Base-by-base conservation (phyloP, 2,329 filamentous ascomycete species). In the Penicillium sp. region DNA sequence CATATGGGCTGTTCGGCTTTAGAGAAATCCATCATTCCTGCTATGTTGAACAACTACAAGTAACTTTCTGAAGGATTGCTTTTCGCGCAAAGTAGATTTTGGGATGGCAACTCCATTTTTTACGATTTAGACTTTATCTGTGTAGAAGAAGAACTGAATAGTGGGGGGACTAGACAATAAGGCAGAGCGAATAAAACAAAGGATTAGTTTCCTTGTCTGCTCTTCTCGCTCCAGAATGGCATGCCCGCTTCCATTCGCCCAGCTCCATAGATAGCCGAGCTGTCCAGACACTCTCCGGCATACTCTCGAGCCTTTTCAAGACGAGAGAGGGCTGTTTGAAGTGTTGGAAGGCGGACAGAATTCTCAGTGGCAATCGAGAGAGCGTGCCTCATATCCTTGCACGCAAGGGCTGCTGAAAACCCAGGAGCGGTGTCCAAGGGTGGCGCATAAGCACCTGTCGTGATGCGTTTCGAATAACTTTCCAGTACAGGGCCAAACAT, bases 401-500 rank as follows among this genome's bases (percentile, higher is more conserved):
- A 27, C 39, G 60, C 58, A 23, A 59, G 52, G 4, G 56, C 49
- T 3, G 54, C 54, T 12, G 47, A 39, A 49, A 62, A 61, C 3
- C 56, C 58, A 0, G 58, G 54, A 20, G 34, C 10, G 9, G 40
- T 45, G 3, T 54, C 55, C 9, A 53, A 18, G 0, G 51, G 44
- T 4, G 59, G 59, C 32, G 59, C 59, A 49, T 62, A 62, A 3
- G 55, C 29, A 0, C 59, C 59, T 7, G 42, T 54, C 4, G 59
- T 62, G 2, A 62, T 57, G 6, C 59, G 58, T 37, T 53, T 53
- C 1, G 51, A 57, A 24, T 60, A 60, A 21, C 55, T 55, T 26
- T 56, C 36, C 2, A 56, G 37, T 2, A 59, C 53, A 1, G 55
- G 42, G 10, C 59, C 59, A 37, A 60, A 62, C 46, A 62, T 58